Conservation (phyloP, 2,329 filamentous ascomycete genomes). For the Rutstroemia sp. region DNA sequence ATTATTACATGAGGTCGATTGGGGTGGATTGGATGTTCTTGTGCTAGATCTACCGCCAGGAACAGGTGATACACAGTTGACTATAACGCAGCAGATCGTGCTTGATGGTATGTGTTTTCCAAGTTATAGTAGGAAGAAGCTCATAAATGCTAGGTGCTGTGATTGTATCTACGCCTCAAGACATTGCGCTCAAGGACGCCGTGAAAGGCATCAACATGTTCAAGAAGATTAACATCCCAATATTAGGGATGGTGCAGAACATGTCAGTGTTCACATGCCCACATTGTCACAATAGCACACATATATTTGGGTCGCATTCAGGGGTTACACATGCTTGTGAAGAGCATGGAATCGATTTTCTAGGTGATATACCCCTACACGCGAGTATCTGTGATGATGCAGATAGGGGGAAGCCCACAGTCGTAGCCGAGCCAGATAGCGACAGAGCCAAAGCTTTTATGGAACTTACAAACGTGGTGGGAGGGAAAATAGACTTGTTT, state of each 20-base stretch:
- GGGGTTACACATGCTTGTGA: slow-evolving; percentile 62
- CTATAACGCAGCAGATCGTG: slow-evolving; percentile 91
- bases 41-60: slow-evolving; percentile 89
- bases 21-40: slow-evolving; percentile 81
- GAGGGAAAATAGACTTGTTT: slow-evolving; percentile 23
- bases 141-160: slow-evolving; percentile 51
- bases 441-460: slow-evolving; percentile 65
- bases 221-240: slow-evolving; percentile 63
- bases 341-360: slow-evolving; percentile 66
- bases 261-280: slow-evolving; percentile 83
- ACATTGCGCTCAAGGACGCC: slow-evolving; percentile 85
- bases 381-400: slow-evolving; percentile 80
- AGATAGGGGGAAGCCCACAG: slow-evolving; percentile 79
- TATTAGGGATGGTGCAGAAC: slow-evolving; percentile 85
- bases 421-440: slow-evolving; percentile 77
- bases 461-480: slow-evolving; percentile 54
- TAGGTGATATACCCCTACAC: slow-evolving; percentile 86
- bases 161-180: slow-evolving; percentile 89
- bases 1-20: slow-evolving; percentile 89
- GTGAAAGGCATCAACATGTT: slow-evolving; percentile 92
- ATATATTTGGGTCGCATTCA: slow-evolving; percentile 63
- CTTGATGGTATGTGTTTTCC: slow-evolving; percentile 57
- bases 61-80: slow-evolving; percentile 91
- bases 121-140: slow-evolving; percentile 1
- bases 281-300: slow-evolving; percentile 64